A percentile compares a stretch with the other conserved stretches of the same genome.
Evolutionary conservation across 208 protist genomes (phyloP).

Genomic region (Trypanosoma brucei): DNA sequence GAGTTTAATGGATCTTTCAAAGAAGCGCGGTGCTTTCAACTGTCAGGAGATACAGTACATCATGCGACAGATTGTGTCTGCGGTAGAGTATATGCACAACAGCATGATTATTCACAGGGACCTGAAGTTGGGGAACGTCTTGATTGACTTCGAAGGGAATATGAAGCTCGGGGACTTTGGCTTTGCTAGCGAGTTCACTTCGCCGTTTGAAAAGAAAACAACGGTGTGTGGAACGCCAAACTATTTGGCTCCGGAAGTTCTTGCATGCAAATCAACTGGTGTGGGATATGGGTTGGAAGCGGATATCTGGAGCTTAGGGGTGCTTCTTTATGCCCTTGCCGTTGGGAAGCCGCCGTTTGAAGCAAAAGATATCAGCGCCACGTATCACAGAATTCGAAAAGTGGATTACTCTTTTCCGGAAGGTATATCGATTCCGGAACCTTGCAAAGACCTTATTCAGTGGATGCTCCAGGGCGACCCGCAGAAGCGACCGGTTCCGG

Average conservation of each 20-base stretch:
- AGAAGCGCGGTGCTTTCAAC: slow-evolving; percentile 35
- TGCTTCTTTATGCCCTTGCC: slow-evolving; percentile 88
- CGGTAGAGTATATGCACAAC: slow-evolving; percentile 81
- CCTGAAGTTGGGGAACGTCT: slow-evolving; percentile 90
- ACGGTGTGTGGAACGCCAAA: slow-evolving; percentile 95
- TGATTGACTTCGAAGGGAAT: slow-evolving; percentile 73
- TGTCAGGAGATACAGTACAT: slow-evolving; percentile 62
- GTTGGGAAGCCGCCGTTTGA: slow-evolving; percentile 86
- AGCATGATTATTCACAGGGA: slow-evolving; percentile 73
- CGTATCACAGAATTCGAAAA: slow-evolving; percentile 50
- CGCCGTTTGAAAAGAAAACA: slow-evolving; percentile 33
- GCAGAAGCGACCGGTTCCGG: slow-evolving; percentile 41
- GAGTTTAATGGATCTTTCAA: slow-evolving; percentile 52
- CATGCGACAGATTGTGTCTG: slow-evolving; percentile 83
- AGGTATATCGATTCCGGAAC: slow-evolving; percentile 32
- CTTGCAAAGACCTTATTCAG: slow-evolving; percentile 80
- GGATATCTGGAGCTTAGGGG: slow-evolving; percentile 94
- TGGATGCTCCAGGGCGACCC: slow-evolving; percentile 75
- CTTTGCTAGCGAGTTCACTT: slow-evolving; percentile 55
- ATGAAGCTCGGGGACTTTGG: slow-evolving; percentile 93
- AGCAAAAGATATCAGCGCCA: slow-evolving; percentile 42
- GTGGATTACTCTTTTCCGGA: slow-evolving; percentile 82
- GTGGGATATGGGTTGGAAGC: slow-evolving; percentile 87
- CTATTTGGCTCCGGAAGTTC: slow-evolving; percentile 94
- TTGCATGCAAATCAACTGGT: slow-evolving; percentile 32